phyloP scores from a whole-genome alignment of 2,329 filamentous ascomycete genomes.

The Ophiocordyceps camponoti-floridani region DNA sequence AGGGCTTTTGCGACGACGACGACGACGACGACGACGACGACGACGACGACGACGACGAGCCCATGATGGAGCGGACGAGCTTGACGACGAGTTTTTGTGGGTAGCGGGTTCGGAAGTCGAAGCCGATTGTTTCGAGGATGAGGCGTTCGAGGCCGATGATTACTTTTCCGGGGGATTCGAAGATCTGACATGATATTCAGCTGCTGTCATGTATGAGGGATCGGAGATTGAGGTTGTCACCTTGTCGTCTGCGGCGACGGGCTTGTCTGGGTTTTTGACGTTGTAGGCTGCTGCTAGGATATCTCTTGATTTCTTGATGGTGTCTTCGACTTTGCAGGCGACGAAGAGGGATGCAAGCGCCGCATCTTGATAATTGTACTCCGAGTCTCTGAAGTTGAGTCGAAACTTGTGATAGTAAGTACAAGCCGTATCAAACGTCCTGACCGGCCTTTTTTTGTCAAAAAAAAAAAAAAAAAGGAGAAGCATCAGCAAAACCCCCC shows the following conservation, averaged over 20 bases:
- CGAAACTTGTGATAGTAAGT: slow-evolving; percentile 91
- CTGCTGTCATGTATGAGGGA: too few relatives aligned
- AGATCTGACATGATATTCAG: too few relatives aligned
- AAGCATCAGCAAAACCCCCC: neutral
- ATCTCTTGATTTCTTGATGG: slow-evolving; percentile 87
- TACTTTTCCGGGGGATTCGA: slow-evolving; percentile 61
- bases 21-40: neutral
- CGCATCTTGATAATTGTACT: slow-evolving; percentile 76
- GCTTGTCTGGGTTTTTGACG: slow-evolving; percentile 52
- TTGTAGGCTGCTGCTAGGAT: slow-evolving; percentile 86
- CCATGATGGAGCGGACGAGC: slow-evolving; percentile 42
- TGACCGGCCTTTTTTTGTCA: slow-evolving; percentile 62
- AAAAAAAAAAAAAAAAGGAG: neutral
- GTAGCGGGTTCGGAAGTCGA: slow-evolving; percentile 82
- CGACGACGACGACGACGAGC: slow-evolving; percentile 2
- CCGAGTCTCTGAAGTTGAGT: slow-evolving; percentile 64
- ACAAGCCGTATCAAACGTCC: slow-evolving; percentile 81
- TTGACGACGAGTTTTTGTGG: slow-evolving; percentile 77
- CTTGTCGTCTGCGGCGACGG: slow-evolving; percentile 62
- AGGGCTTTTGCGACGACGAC: slow-evolving; percentile 12
- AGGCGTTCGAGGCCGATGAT: slow-evolving; percentile 82
- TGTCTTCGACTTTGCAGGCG: slow-evolving; percentile 95
- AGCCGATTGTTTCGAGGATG: slow-evolving; percentile 81
- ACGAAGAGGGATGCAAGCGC: slow-evolving; percentile 78
- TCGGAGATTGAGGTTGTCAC: slow-evolving; percentile 21